Conservation (phyloP, 1,284 basidiomycete genomes). For the Apiotrichum veenhuisii region DNA sequence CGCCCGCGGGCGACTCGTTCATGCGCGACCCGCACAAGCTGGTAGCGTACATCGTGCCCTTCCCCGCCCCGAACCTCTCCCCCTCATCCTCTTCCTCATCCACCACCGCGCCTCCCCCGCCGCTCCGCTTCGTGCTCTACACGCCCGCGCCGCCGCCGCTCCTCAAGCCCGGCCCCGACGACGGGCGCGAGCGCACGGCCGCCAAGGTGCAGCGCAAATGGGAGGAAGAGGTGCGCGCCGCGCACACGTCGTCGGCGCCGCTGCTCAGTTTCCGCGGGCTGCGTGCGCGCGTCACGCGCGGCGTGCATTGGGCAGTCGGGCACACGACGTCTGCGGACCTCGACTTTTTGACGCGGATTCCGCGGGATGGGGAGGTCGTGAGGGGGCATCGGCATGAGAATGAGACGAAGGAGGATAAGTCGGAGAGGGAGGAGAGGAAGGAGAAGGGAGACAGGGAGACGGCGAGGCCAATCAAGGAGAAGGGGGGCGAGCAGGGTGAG, state of each 20-base stretch:
- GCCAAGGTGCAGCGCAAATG: slow-evolving; percentile 20
- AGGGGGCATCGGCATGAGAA: not conserved
- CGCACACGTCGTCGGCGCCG: slow-evolving; percentile 13
- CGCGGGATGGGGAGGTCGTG: slow-evolving; percentile 9
- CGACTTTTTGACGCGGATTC: slow-evolving; percentile 22
- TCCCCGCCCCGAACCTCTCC: slow-evolving; percentile 12
- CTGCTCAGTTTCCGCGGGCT: slow-evolving; percentile 12
- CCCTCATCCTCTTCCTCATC: not conserved
- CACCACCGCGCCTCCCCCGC: slow-evolving; percentile 14
- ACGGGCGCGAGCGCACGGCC: slow-evolving; percentile 5
- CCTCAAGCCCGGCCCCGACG: slow-evolving; percentile 4
- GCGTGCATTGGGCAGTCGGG: slow-evolving; percentile 18
- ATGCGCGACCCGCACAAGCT: slow-evolving; percentile 24
- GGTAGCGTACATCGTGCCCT: slow-evolving; percentile 22
- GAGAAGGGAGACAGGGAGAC: not conserved
- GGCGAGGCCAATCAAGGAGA: not conserved
- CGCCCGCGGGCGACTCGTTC: slow-evolving; percentile 18
- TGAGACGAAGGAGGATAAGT: not conserved
- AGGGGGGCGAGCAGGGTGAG: not conserved
- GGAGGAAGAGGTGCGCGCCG: slow-evolving; percentile 22
- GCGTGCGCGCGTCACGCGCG: slow-evolving; percentile 11
- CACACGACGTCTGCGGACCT: slow-evolving; percentile 19
- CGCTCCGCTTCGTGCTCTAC: slow-evolving; percentile 21
- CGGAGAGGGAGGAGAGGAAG: no score
- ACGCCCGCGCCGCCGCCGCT: slow-evolving; percentile 23